Conservation (phyloP, 805 yeast genomes). For the Wickerhamomyces canadensis region DNA sequence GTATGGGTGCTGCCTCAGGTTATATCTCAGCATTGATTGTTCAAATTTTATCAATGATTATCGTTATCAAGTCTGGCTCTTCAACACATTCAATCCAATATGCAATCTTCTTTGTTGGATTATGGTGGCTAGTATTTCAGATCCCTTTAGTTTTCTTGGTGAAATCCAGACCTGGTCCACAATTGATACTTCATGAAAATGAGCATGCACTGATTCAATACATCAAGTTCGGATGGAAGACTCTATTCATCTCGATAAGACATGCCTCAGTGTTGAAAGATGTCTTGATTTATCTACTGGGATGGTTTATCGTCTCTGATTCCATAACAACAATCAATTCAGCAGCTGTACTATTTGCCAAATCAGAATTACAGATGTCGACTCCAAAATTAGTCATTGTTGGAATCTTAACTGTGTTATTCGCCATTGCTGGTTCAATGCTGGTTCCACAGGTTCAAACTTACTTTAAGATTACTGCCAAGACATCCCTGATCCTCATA, state of each 20-base stretch:
- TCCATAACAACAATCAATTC: conserved; percentile 74
- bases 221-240: conserved; percentile 56
- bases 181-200: conserved; percentile 20
- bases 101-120: conserved; percentile 59
- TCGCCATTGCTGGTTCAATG: conserved; percentile 65
- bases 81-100: conserved; percentile 41
- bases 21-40: conserved; percentile 64
- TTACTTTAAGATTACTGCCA: conserved; percentile 36
- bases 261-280: conserved; percentile 59
- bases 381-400: conserved; percentile 60
- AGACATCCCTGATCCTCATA: conserved; percentile 43
- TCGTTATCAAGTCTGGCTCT: conserved; percentile 38
- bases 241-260: conserved; percentile 47
- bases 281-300: conserved; percentile 57
- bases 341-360: conserved; percentile 72
- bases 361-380: conserved; percentile 62
- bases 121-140: conserved; percentile 76
- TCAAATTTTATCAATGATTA: conserved; percentile 51
- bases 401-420: conserved; percentile 60
- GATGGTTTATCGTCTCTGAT: conserved; percentile 76
- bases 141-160: conserved; percentile 50
- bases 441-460: conserved; percentile 42
- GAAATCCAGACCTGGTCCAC: conserved; percentile 38
- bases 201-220: conserved; percentile 26
- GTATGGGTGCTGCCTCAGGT: conserved; percentile 67